A percentile compares a stretch with the other conserved stretches of the same genome.
Evolutionary conservation across 768 basidiomycete species (phyloP).

Genomic region (Leucocoprinus sp.): DNA sequence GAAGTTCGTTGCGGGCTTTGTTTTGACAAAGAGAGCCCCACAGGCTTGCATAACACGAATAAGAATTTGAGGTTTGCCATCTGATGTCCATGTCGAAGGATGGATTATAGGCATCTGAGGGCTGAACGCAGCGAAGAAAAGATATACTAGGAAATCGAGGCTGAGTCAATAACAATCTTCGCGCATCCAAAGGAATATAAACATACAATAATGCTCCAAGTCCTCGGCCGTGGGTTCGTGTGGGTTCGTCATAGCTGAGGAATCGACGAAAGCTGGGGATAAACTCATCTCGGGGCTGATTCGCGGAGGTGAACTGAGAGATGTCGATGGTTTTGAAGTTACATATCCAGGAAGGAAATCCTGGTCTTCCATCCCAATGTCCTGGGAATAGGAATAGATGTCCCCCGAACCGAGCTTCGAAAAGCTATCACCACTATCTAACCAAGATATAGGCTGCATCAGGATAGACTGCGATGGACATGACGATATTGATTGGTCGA

Average conservation of each 20-base stretch:
- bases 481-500: constrained; percentile 20
- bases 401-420: constrained; percentile 23
- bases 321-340: constrained; percentile 1
- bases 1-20: constrained; percentile 37
- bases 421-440: constrained; percentile 27
- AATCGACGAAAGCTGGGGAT: constrained; percentile 17
- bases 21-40: constrained; percentile 51
- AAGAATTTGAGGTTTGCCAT: constrained; percentile 41
- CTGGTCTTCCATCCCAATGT: constrained; percentile 14
- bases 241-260: constrained; percentile 23
- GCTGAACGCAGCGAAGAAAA: constrained; percentile 48
- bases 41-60: constrained; percentile 52
- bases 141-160: constrained; percentile 28
- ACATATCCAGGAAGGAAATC: constrained; percentile 15
- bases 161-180: constrained; percentile 1
- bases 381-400: constrained; percentile 13
- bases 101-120: constrained; percentile 51
- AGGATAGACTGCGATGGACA: constrained; percentile 20
- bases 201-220: constrained; percentile 50
- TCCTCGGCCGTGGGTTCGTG: constrained; percentile 34
- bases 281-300: background rate
- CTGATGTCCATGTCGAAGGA: constrained; percentile 42
- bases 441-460: constrained; percentile 24
- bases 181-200: constrained; percentile 6
- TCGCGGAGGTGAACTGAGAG: constrained; percentile 2